These are phyloP conservation scores for Myriangium duriaei DNA, from an alignment of 2,329 filamentous ascomycete genomes.

Conservation along the genomic window DNA sequence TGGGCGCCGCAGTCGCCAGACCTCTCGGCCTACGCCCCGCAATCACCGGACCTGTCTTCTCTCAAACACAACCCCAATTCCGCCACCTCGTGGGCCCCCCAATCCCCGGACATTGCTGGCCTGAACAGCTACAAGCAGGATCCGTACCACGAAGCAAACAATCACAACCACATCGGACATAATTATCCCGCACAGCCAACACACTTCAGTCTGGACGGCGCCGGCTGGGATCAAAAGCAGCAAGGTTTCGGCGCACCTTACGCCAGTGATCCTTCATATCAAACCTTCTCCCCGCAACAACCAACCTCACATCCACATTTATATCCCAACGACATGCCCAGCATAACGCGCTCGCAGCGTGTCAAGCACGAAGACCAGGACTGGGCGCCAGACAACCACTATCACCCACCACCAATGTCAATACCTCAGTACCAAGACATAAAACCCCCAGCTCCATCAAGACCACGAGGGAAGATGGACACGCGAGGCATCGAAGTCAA, in stretches of 20 bases:
- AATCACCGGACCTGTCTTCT: constrained; percentile 25
- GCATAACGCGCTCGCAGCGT: constrained; percentile 14
- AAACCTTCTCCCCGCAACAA: constrained; percentile 3
- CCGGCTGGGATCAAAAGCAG: constrained; percentile 5
- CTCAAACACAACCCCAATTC: constrained; percentile 14
- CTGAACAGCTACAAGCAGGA: constrained; percentile 19
- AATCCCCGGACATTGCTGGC: constrained; percentile 27
- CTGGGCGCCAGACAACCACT: constrained; percentile 7
- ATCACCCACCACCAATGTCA: background rate
- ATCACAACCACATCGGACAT: constrained; percentile 12
- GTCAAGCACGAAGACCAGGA: constrained; percentile 14
- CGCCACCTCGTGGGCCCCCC: constrained; percentile 19
- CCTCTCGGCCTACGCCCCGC: constrained; percentile 36
- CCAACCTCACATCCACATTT: constrained; percentile 10
- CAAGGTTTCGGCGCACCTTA: constrained; percentile 10
- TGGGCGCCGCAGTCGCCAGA: constrained; percentile 32
- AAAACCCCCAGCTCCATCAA: constrained; percentile 7
- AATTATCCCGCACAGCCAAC: constrained; percentile 12
- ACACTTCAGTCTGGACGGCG: constrained; percentile 10
- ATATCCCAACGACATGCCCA: constrained; percentile 8
- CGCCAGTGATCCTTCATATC: constrained; percentile 7
- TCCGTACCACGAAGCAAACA: constrained; percentile 11
- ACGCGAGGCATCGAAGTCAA: constrained; percentile 55
- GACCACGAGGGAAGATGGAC: constrained; percentile 17
- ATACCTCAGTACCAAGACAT: constrained; percentile 5